Evolutionary conservation across 768 basidiomycete species (phyloP).

Genomic region (Pluteus cervinus): DNA sequence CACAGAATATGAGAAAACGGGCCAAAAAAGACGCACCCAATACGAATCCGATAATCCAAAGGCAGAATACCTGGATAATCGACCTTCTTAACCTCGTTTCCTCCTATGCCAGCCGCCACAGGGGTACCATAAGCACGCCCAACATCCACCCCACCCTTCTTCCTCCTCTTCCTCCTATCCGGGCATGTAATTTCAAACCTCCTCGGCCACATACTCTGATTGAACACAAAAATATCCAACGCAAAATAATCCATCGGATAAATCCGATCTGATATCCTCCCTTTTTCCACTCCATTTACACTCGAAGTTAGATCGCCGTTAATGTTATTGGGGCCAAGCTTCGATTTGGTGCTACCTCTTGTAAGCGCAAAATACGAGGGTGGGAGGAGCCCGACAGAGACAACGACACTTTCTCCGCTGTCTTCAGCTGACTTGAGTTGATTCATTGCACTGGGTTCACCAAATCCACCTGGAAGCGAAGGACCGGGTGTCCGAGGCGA

Average conservation of each 20-base stretch:
- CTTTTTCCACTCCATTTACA: constrained; percentile 10
- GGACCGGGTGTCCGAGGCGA: constrained; percentile 54
- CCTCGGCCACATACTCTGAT: constrained; percentile 69
- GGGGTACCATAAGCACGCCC: no score
- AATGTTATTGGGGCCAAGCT: no score
- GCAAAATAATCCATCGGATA: constrained; percentile 73
- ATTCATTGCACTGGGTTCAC: constrained; percentile 27
- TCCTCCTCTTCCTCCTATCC: constrained; percentile 41
- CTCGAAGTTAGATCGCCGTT: constrained; percentile 13
- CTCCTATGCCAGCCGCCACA: no score
- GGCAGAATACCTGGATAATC: constrained; percentile 63
- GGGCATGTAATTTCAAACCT: constrained; percentile 74
- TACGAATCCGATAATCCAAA: constrained; percentile 69
- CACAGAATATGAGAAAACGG: not conserved
- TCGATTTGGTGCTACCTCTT: no score
- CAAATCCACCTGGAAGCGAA: constrained; percentile 36
- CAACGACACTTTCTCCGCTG: constrained; percentile 55
- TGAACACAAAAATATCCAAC: constrained; percentile 84
- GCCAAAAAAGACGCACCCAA: constrained; percentile 56
- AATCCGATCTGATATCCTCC: constrained; percentile 38
- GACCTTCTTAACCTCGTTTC: constrained; percentile 27
- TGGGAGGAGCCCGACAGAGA: constrained; percentile 56
- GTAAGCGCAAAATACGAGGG: no score
- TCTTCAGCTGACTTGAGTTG: constrained; percentile 23
- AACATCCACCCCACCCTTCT: constrained; percentile 23